These are phyloP conservation scores for Aspergillus sclerotiicarbonarius DNA, from an alignment of 495 filamentous ascomycete species.

Conservation along the genomic window DNA sequence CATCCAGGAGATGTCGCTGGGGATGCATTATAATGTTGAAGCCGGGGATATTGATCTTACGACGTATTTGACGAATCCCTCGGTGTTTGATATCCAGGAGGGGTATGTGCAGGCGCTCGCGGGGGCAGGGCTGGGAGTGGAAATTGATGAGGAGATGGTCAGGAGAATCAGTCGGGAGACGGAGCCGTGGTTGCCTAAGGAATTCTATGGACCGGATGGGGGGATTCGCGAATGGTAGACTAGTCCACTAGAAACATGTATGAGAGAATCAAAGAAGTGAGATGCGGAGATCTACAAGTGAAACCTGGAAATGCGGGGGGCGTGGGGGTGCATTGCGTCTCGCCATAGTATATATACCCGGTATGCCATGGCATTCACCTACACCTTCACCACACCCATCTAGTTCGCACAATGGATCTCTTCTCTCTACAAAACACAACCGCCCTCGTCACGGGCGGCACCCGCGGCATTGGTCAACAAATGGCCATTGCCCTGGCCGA, in stretches of 20 bases:
- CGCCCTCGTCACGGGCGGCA: constrained; percentile 12
- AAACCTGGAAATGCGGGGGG: neutral
- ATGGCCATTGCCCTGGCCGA: constrained; percentile 13
- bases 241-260: neutral
- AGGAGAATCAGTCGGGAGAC: constrained; percentile 51
- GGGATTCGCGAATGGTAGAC: constrained; percentile 70
- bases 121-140: constrained; percentile 69
- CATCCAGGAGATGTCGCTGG: constrained; percentile 80
- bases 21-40: constrained; percentile 74
- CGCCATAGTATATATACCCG: neutral
- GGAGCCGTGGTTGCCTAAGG: constrained; percentile 56
- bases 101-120: constrained; percentile 63
- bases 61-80: constrained; percentile 62
- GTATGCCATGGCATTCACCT: neutral
- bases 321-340: neutral
- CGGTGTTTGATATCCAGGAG: constrained; percentile 61
- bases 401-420: neutral
- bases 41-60: constrained; percentile 61
- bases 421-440: constrained; percentile 8
- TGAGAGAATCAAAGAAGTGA: neutral
- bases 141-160: constrained; percentile 68
- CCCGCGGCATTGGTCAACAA: constrained; percentile 1
- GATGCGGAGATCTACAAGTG: neutral
- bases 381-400: too few relatives aligned
- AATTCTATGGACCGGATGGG: constrained; percentile 70